phyloP scores from a whole-genome alignment of 164 flowering plant genomes.

The Nelumbo lutea region DNA sequence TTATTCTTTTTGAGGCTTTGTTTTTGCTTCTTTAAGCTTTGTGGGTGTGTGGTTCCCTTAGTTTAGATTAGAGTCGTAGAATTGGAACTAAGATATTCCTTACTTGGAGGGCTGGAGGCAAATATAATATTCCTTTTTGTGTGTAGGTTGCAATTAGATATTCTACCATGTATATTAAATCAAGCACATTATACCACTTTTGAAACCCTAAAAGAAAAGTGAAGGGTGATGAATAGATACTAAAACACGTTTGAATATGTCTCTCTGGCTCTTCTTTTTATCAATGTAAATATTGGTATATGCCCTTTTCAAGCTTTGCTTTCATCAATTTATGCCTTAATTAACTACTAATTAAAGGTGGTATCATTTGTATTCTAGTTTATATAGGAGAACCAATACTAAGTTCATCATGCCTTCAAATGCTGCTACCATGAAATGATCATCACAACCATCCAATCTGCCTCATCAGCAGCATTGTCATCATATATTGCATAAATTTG shows the following conservation, averaged over 20 bases:
- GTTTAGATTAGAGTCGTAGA: conserved; percentile 55
- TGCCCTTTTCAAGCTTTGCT: conserved; percentile 21
- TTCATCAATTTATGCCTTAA: conserved; percentile 7
- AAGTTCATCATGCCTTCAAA: no score
- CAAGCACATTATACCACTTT: conserved; percentile 55
- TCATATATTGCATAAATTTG: no score
- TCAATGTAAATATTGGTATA: conserved; percentile 22
- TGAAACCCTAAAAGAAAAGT: conserved; percentile 36
- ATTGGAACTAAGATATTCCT: conserved; percentile 77
- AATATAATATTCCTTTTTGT: conserved; percentile 49
- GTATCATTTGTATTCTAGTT: conserved; percentile 18
- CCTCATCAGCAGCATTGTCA: no score
- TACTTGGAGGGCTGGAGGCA: conserved; percentile 42
- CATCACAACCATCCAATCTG: no score
- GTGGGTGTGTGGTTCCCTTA: conserved; percentile 37
- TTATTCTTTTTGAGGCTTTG: conserved; percentile 31
- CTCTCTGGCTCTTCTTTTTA: conserved; percentile 9
- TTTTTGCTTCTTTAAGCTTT: conserved; percentile 34
- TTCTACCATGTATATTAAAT: conserved; percentile 41
- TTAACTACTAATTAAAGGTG: conserved; percentile 16
- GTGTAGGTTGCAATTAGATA: conserved; percentile 36
- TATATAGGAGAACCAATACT: no score
- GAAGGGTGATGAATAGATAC: conserved; percentile 37
- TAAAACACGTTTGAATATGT: conserved; percentile 39
- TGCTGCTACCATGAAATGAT: no score